These are phyloP conservation scores for Rhizopogon rudus DNA, from an alignment of 768 basidiomycete species.

Conservation along the genomic window DNA sequence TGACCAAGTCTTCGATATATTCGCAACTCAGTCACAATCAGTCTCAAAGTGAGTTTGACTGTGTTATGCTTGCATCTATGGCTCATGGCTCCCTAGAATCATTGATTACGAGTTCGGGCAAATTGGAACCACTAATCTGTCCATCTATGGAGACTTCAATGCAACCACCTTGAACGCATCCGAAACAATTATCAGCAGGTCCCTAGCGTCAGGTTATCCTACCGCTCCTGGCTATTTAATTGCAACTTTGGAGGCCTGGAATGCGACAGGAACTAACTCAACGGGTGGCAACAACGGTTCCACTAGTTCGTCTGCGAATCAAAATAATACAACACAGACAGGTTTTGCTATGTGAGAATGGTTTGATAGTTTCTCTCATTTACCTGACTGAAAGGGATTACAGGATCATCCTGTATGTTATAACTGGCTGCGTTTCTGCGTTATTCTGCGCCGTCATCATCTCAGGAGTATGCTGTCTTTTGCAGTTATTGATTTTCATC, in stretches of 20 bases:
- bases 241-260: slow-evolving; percentile 61
- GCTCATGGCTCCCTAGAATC: slow-evolving; percentile 26
- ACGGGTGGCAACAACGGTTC: slow-evolving; percentile 14
- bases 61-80: neutral
- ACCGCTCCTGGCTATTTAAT: slow-evolving; percentile 58
- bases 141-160: slow-evolving; percentile 53
- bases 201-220: slow-evolving; percentile 39
- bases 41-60: slow-evolving; percentile 49
- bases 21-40: slow-evolving; percentile 60
- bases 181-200: slow-evolving; percentile 34
- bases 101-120: slow-evolving; percentile 61
- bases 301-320: slow-evolving; percentile 8
- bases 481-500: slow-evolving; percentile 1
- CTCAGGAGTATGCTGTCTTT: slow-evolving; percentile 57
- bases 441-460: slow-evolving; percentile 83
- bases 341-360: slow-evolving; percentile 70
- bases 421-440: slow-evolving; percentile 84
- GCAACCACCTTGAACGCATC: slow-evolving; percentile 57
- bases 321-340: slow-evolving; percentile 33
- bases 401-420: slow-evolving; percentile 79
- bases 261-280: slow-evolving; percentile 40
- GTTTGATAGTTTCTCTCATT: neutral
- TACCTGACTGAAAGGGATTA: neutral
- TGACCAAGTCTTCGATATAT: slow-evolving; percentile 73
- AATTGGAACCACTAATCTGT: slow-evolving; percentile 45